phyloP scores from a whole-genome alignment of 2,329 filamentous ascomycete genomes.

The Apiospora saccharicola region DNA sequence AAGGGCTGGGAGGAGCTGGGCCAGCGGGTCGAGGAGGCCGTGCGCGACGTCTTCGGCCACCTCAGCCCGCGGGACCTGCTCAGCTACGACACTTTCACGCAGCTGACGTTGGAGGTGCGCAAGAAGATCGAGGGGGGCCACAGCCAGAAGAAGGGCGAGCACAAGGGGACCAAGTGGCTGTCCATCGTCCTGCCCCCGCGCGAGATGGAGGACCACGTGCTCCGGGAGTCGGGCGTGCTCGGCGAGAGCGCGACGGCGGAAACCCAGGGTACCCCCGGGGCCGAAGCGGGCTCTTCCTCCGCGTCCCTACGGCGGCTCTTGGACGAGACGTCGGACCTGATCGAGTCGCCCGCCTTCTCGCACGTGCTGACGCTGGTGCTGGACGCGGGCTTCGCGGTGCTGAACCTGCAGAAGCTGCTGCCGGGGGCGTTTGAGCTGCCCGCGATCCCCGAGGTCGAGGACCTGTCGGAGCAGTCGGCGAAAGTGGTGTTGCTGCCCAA shows the following conservation, averaged over 20 bases:
- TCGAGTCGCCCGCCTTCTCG: conserved; percentile 91
- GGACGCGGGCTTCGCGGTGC: conserved; percentile 83
- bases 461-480: conserved; percentile 47
- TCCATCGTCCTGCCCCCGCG: conserved; percentile 80
- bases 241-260: conserved; percentile 55
- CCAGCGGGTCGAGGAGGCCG: conserved; percentile 82
- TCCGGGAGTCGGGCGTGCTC: conserved; percentile 84
- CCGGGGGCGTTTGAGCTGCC: conserved; percentile 77
- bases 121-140: conserved; percentile 77
- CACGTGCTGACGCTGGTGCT: conserved; percentile 87
- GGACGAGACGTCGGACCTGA: conserved; percentile 93
- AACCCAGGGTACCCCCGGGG: conserved; percentile 33
- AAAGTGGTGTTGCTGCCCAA: conserved; percentile 81
- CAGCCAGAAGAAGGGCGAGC: conserved; percentile 46
- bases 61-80: conserved; percentile 90
- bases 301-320: conserved; percentile 80
- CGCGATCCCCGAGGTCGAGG: conserved; percentile 28
- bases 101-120: conserved; percentile 83
- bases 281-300: conserved; percentile 50
- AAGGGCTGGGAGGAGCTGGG: conserved; percentile 86
- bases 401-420: conserved; percentile 84
- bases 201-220: conserved; percentile 81
- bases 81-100: conserved; percentile 78
- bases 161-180: conserved; percentile 74
- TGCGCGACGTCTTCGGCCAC: conserved; percentile 87